Evolutionary conservation across 1,284 basidiomycete genomes (phyloP), one percentile per base, ranked within the genome.

Genomic region (Paramarasmius palmivorus): DNA sequence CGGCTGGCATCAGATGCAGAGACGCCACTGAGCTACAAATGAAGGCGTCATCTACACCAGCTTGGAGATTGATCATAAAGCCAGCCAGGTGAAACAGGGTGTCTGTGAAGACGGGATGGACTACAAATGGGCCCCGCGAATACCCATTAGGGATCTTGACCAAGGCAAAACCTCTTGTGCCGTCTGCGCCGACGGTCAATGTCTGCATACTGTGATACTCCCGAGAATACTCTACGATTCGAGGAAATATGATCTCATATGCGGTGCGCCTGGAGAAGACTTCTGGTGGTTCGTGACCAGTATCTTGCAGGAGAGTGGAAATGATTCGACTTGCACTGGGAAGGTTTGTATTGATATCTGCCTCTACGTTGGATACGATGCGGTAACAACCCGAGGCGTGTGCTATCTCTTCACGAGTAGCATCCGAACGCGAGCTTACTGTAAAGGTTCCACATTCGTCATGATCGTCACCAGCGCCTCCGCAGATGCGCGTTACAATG

Each of bases 161-260:
- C 1, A 68, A 65, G 0, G 83, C 86, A 54, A 74, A 74, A 2
- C 78, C 84, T 58, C 81, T 79, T 63, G 76, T 72, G 15, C 76
- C 76, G 51, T 73, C 67, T 0, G 73, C 53, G 49, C 74, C 70
- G 50, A 89, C 69, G 8, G 73, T 76, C 41, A 90, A 68, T 0
- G 75, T 75, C 52, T 74, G 69, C 50, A 90, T 78, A 6, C 81
- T 77, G 23, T 77, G 84, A 64, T 86, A 89, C 29, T 73, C 67
- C 35, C 73, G 65, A 1, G 78, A 72, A 59, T 90, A 90, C n/a
- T 78, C 71, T 34, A 90, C 87, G 35, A 89, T 75, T 8, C 82
- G 80, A 15, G 86, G 76, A 60, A 90, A 89, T 45, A 88, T 78
- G 36, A 84, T 71, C 36, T 86, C 78, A 61, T 90, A 90, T 2